Percentiles rank a stretch among this genome's conserved stretches.
phyloP scores from a whole-genome alignment of 2,329 filamentous ascomycete species.

The Sphaerulina vaccinii region DNA sequence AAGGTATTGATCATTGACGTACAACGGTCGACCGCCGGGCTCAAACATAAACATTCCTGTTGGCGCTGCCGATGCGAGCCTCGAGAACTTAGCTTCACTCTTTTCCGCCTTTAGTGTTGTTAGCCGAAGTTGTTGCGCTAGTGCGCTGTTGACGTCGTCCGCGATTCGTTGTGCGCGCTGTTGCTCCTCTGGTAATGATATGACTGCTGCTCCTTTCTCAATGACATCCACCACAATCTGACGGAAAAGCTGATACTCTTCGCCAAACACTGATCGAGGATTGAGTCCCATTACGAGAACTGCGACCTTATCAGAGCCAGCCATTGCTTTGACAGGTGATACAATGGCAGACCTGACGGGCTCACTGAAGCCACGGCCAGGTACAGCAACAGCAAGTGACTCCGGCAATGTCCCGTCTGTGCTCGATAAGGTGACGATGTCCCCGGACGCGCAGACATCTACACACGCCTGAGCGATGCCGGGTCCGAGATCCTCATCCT shows the following conservation, averaged over 20 bases:
- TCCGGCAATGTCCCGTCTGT: constrained; percentile 34
- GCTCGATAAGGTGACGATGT: constrained; percentile 33
- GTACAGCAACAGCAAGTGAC: constrained; percentile 30
- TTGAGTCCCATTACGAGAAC: constrained; percentile 44
- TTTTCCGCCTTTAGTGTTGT: constrained; percentile 35
- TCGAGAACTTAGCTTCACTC: constrained; percentile 41
- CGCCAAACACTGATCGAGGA: constrained; percentile 40
- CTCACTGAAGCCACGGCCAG: constrained; percentile 40
- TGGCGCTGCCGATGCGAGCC: constrained; percentile 42
- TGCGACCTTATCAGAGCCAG: constrained; percentile 38
- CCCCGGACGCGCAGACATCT: constrained; percentile 34
- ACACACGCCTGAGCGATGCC: constrained; percentile 34
- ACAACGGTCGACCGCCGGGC: constrained; percentile 38
- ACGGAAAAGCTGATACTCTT: constrained; percentile 42
- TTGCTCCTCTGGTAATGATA: constrained; percentile 41
- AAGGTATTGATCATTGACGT: constrained; percentile 44
- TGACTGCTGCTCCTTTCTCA: constrained; percentile 41
- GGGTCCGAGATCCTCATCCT: neutral
- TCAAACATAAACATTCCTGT: constrained; percentile 42
- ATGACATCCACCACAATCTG: constrained; percentile 40
- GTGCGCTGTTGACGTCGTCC: constrained; percentile 40
- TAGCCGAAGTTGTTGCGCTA: constrained; percentile 37
- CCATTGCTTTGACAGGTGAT: constrained; percentile 40
- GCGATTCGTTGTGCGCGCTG: constrained; percentile 36
- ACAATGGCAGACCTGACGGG: constrained; percentile 38